Conservation (phyloP, 345 rosid species). For the Dimocarpus longan region DNA sequence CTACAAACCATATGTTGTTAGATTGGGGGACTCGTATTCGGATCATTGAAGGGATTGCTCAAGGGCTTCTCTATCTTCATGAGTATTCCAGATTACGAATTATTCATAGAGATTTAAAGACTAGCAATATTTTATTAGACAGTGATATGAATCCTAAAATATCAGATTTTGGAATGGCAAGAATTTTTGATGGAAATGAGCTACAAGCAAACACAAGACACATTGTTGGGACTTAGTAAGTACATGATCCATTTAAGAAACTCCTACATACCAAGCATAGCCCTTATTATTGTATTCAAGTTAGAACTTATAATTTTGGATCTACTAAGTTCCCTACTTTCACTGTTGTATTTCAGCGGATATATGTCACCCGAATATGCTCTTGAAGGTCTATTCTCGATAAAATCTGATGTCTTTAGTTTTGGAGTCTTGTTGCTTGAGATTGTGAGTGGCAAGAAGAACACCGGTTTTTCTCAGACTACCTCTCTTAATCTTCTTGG, state of each 20-base stretch:
- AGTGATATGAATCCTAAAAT: constrained; percentile 12
- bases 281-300: too few species aligned
- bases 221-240: constrained; percentile 20
- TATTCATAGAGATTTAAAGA: constrained; percentile 17
- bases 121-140: constrained; percentile 12
- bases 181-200: neutral
- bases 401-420: constrained; percentile 8
- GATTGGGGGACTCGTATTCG: constrained; percentile 24
- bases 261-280: too few species aligned
- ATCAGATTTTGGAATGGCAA: constrained; percentile 20
- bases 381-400: neutral
- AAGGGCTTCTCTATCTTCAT: constrained; percentile 20
- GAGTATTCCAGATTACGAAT: constrained; percentile 15
- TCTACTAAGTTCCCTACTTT: neutral
- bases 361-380: constrained; percentile 23
- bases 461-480: neutral
- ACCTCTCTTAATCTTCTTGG: too few species aligned
- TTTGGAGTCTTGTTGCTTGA: constrained; percentile 15
- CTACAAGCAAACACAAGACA: neutral
- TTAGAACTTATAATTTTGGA: too few species aligned
- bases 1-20: neutral
- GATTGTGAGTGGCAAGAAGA: constrained; percentile 7
- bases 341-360: neutral
- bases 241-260: neutral
- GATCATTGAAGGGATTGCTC: constrained; percentile 24